phyloP scores from a whole-genome alignment of 225 moss, liverwort and hornwort genomes.

The Straminergon stramineum region DNA sequence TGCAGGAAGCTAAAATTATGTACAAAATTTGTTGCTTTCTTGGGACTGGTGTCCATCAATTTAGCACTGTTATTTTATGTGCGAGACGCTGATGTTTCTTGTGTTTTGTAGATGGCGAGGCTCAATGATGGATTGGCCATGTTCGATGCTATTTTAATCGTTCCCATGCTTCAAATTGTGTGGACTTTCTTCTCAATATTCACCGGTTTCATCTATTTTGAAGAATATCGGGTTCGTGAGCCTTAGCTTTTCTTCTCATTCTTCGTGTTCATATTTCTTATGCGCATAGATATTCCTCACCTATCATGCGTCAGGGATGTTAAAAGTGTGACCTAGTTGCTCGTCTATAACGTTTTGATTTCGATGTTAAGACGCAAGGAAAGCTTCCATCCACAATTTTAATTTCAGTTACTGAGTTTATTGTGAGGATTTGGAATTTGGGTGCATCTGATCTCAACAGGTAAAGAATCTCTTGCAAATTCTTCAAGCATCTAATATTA shows the following conservation, averaged over 20 bases:
- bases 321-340: neutral
- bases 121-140: constrained; percentile 96
- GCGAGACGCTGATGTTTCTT: neutral
- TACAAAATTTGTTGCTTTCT: neutral
- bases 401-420: neutral
- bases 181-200: constrained; percentile 99
- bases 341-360: neutral
- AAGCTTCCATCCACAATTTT: neutral
- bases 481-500: neutral
- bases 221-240: constrained; percentile 81
- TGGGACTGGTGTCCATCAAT: neutral
- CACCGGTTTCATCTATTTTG: constrained; percentile 96
- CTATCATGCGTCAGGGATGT: neutral
- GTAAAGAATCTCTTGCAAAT: neutral
- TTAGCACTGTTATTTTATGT: neutral
- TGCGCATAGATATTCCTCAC: neutral
- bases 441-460: neutral
- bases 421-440: neutral
- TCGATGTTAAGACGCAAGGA: neutral
- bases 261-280: neutral
- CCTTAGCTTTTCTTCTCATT: neutral
- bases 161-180: constrained; percentile 98
- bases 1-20: neutral
- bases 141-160: constrained; percentile 98
- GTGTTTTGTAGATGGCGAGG: constrained; percentile 77